Evolutionary conservation across 345 rosid genomes (phyloP).

Genomic region (Alliaria petiolata): DNA sequence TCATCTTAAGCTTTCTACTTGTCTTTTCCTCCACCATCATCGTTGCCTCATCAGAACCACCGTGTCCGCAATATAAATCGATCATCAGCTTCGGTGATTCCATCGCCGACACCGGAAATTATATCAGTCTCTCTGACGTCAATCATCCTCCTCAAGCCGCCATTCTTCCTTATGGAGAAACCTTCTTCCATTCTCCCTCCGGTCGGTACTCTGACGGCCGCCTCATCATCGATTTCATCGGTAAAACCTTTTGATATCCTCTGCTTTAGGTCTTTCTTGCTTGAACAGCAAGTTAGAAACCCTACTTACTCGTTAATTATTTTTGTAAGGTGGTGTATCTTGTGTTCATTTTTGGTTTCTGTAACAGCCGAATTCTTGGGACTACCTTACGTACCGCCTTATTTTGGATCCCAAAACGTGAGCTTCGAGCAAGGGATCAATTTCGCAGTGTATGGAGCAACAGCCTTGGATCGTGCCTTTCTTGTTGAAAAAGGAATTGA

Average conservation of each 20-base stretch:
- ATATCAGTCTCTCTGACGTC: slow-evolving; percentile 2
- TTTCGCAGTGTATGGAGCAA: slow-evolving; percentile 53
- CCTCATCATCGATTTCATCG: slow-evolving; percentile 51
- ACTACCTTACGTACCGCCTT: slow-evolving; percentile 38
- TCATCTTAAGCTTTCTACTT: slow-evolving; percentile 15
- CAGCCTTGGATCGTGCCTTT: slow-evolving; percentile 36
- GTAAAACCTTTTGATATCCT: slow-evolving; percentile 1
- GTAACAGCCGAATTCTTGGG: slow-evolving; percentile 41
- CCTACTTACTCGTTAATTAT: not conserved
- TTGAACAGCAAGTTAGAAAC: not conserved
- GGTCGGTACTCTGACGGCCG: slow-evolving; percentile 55
- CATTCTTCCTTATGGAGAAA: slow-evolving; percentile 42
- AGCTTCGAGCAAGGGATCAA: slow-evolving; percentile 41
- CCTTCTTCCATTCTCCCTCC: slow-evolving; percentile 42
- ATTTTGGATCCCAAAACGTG: slow-evolving; percentile 26
- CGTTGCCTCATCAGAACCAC: not conserved
- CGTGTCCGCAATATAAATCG: slow-evolving; percentile 17
- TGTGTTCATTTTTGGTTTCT: not conserved
- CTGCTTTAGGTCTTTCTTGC: not conserved
- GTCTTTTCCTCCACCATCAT: not conserved
- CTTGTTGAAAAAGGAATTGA: slow-evolving; percentile 32
- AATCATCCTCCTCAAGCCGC: slow-evolving; percentile 18
- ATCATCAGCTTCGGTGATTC: slow-evolving; percentile 65
- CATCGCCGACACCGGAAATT: slow-evolving; percentile 49
- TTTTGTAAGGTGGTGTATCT: not conserved